Base-by-base conservation (phyloP, 2,329 filamentous ascomycete species). In the Claviceps pazoutovae region DNA sequence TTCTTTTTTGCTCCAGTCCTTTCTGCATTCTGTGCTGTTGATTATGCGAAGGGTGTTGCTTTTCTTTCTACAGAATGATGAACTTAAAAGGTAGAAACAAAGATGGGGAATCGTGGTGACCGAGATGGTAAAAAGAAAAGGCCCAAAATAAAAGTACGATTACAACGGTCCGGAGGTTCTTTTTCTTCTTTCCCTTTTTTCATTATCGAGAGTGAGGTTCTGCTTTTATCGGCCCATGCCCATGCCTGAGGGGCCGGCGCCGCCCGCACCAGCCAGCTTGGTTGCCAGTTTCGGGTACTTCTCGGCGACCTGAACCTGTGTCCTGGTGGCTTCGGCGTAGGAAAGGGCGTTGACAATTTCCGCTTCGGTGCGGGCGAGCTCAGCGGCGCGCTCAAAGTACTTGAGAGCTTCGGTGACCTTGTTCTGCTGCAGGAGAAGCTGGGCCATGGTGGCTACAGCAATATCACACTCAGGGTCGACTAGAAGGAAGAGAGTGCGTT, bases 401-500 rank as follows among this genome's bases (percentile, higher is more conserved):
- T 86, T 88, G 58, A 98, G 82, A 0, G 93, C 93, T 56, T 96
- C 88, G 38, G 85, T 86, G 53, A 98, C 91, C 74, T 96, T 96
- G 68, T 93, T 93, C 74, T 97, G 93, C 69, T 98, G 93, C 38
- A 98, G 80, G 50, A 98, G 83, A 43, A 98, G 81, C 71, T 98
- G 93, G 11, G 93, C 93, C 88, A 98, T 96, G 51, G 93, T 98
- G 50, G 93, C 93, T 43, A 98, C 93, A 43, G 93, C 93, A 64
- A 98, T 98, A 63, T 98, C 93, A 66, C 93, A 98, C 68, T 98
- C 93, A 26, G 93, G 93, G 63, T 98, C 93, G 66, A 98, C 90
- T 95, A 60, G 17, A 44, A 38, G 5, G 14, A 6, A 45, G 39
- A 21, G 4, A 36, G 17, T 17, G 34, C 5, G 23, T 4, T 34